These are phyloP conservation scores for Trichoderma pleuroti DNA, from an alignment of 2,329 filamentous ascomycete genomes.

Conservation along the genomic window DNA sequence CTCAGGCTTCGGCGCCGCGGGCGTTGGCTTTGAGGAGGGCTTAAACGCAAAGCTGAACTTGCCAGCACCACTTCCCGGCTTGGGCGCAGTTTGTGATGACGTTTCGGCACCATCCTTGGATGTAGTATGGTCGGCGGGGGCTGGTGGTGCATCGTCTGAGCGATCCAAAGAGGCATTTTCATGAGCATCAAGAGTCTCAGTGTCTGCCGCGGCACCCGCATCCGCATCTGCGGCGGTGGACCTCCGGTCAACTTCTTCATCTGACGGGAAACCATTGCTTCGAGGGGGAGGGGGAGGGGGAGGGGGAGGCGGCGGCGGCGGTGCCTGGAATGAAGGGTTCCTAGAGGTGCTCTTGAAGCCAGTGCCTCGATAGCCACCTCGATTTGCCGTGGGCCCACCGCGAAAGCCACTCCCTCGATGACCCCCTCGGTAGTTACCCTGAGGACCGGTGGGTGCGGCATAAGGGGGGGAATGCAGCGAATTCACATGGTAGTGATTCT, in stretches of 20 bases:
- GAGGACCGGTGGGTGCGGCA: slow-evolving; percentile 52
- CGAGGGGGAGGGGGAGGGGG: slow-evolving; percentile 17
- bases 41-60: slow-evolving; percentile 97
- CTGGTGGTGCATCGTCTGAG: background rate
- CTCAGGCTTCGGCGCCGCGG: slow-evolving; percentile 59
- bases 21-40: slow-evolving; percentile 57
- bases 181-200: slow-evolving; percentile 21
- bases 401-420: slow-evolving; percentile 58
- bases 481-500: slow-evolving; percentile 50
- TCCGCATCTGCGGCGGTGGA: slow-evolving; percentile 21
- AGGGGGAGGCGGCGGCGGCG: slow-evolving; percentile 16
- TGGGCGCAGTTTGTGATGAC: slow-evolving; percentile 43
- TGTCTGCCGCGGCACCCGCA: slow-evolving; percentile 20
- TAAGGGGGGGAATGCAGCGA: slow-evolving; percentile 49
- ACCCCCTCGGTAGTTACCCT: slow-evolving; percentile 43
- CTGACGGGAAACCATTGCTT: slow-evolving; percentile 17
- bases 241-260: slow-evolving; percentile 23
- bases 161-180: background rate
- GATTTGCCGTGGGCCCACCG: slow-evolving; percentile 53
- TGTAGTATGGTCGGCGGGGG: slow-evolving; percentile 9
- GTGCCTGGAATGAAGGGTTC: slow-evolving; percentile 46
- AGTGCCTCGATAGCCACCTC: slow-evolving; percentile 54
- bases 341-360: slow-evolving; percentile 69
- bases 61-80: slow-evolving; percentile 47
- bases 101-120: slow-evolving; percentile 51